Evolutionary conservation across 1,139 yeast genomes (phyloP), one percentile per base, ranked within the genome.

Genomic region (Nakaseomyces kungkrabaensis): DNA sequence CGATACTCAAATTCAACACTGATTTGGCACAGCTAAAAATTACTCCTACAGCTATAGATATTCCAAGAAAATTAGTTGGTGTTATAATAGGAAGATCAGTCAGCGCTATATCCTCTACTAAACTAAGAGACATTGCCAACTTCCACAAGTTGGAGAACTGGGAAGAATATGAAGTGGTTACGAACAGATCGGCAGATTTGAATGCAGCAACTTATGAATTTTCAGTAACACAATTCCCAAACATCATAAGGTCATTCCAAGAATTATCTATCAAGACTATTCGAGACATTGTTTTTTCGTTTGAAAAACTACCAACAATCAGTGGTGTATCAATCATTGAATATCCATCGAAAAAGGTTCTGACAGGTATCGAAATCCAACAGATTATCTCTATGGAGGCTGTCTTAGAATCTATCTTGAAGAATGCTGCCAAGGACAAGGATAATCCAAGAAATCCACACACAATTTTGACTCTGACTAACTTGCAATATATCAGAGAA

Each of bases 331-430:
- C 68, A 34, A 61, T 69, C 45, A 65, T 67, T 11, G 60, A 60
- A 42, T 71, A 71, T 45, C 78, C 79, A 1, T 70, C 76, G n/a
- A 72, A 72, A 56, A 68, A 72, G 51, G 59, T 72, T 4, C 55
- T 74, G 33, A 67, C 71, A 1, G 74, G 73, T 31, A 68, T 77
- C 37, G 77, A 77, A 56, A 67, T 69, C 41, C 78, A 76, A 56
- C 77, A 78, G 54, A 66, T 77, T 55, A 63, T 74, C 48, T 75
- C 81, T 17, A 70, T 79, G 61, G 76, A 75, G 49, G 68, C 75
- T 5, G 64, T 77, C 3, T 58, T 77, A 11, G 81, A 79, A 53
- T 71, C 78, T 6, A 71, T 77, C 37, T 66, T 78, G 58, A 73
- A 76, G 53, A 71, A 66, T 52, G 72, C 73, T 8, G 65, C 72